Conservation (phyloP, 2,329 filamentous ascomycete species). For the Colletotrichum limetticola region DNA sequence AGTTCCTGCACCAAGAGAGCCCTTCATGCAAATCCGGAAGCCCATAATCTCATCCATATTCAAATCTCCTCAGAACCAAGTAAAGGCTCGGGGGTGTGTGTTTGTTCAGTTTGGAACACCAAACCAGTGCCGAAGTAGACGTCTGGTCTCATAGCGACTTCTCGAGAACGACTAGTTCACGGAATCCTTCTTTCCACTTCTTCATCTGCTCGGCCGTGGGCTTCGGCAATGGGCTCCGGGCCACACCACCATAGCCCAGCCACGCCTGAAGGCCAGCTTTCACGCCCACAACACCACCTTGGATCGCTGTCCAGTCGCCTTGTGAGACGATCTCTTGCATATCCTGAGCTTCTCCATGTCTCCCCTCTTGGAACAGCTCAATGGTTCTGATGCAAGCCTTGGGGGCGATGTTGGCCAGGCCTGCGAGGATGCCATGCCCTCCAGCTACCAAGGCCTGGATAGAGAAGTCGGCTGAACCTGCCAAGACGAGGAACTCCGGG, state of each 20-base stretch:
- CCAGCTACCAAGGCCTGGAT: constrained; percentile 75
- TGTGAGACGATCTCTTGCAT: constrained; percentile 66
- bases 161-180: constrained; percentile 62
- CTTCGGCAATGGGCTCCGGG: constrained; percentile 59
- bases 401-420: constrained; percentile 77
- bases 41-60: not conserved
- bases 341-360: constrained; percentile 65
- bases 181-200: constrained; percentile 66
- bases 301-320: constrained; percentile 79
- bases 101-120: not conserved
- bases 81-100: not conserved
- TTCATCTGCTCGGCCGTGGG: constrained; percentile 60
- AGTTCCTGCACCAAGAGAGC: not conserved
- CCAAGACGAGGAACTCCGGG: constrained; percentile 74
- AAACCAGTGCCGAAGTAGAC: not conserved
- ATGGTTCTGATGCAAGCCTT: constrained; percentile 72
- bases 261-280: constrained; percentile 75
- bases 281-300: constrained; percentile 77
- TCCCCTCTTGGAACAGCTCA: constrained; percentile 68
- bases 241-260: constrained; percentile 72
- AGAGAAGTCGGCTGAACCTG: constrained; percentile 78
- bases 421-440: constrained; percentile 77
- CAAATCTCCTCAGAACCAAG: not conserved
- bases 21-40: not conserved
- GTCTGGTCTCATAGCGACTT: constrained; percentile 51